A percentile compares a stretch with the other conserved stretches of the same genome.
phyloP scores from a whole-genome alignment of 2,329 filamentous ascomycete species.

The Apiospora koreana region DNA sequence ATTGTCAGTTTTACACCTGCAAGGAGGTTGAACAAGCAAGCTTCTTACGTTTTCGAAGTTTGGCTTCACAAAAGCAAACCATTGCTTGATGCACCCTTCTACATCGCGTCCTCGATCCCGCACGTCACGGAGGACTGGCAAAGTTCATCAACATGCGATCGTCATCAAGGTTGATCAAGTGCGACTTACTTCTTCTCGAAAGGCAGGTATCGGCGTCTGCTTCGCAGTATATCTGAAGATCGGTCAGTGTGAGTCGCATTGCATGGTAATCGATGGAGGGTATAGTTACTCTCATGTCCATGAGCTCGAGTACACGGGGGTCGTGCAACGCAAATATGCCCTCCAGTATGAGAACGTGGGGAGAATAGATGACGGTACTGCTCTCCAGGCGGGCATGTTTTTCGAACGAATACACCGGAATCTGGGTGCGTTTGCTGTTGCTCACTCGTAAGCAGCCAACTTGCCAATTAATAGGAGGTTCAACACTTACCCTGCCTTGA shows the following conservation, averaged over 20 bases:
- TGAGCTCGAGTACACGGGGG: slow-evolving; percentile 75
- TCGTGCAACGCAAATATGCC: slow-evolving; percentile 96
- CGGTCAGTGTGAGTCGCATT: slow-evolving; percentile 14
- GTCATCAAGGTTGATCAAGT: not conserved
- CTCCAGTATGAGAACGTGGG: slow-evolving; percentile 92
- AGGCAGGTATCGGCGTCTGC: slow-evolving; percentile 94
- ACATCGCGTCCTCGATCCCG: slow-evolving; percentile 87
- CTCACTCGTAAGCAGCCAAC: not conserved
- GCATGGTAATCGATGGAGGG: not conserved
- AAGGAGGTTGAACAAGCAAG: not conserved
- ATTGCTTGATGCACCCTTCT: slow-evolving; percentile 96
- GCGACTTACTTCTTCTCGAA: slow-evolving; percentile 71
- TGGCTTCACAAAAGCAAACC: slow-evolving; percentile 94
- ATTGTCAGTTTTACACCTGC: not conserved
- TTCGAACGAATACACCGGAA: slow-evolving; percentile 93
- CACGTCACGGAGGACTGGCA: slow-evolving; percentile 75
- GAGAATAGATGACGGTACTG: slow-evolving; percentile 88
- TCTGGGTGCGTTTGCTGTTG: slow-evolving; percentile 81
- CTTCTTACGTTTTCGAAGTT: slow-evolving; percentile 76
- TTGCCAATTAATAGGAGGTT: slow-evolving; percentile 13
- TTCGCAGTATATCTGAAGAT: slow-evolving; percentile 83
- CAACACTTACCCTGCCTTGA: slow-evolving; percentile 80
- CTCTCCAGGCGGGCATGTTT: slow-evolving; percentile 76
- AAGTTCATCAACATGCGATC: not conserved
- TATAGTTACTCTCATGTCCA: slow-evolving; percentile 78